Percentiles rank a stretch among this genome's conserved stretches.
phyloP scores from a whole-genome alignment of 2,329 filamentous ascomycete genomes.

The Phialocephala subalpina region DNA sequence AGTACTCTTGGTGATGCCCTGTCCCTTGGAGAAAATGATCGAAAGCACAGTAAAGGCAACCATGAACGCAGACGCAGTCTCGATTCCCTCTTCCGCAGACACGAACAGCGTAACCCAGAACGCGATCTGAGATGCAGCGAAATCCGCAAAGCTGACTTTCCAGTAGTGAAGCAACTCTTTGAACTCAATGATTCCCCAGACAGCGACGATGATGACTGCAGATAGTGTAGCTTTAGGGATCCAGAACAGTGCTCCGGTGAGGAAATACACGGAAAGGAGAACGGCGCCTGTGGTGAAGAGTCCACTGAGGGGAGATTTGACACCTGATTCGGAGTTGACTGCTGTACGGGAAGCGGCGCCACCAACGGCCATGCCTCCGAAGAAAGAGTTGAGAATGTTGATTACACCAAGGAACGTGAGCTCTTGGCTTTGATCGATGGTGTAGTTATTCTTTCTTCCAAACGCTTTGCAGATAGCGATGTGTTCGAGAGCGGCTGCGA shows the following conservation, averaged over 20 bases:
- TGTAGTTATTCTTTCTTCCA: slow-evolving; percentile 67
- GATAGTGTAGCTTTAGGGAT: slow-evolving; percentile 71
- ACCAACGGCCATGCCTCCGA: slow-evolving; percentile 68
- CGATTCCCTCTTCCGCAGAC: slow-evolving; percentile 62
- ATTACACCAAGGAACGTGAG: slow-evolving; percentile 68
- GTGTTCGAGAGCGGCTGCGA: slow-evolving; percentile 58
- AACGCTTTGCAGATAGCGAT: slow-evolving; percentile 71
- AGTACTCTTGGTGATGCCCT: not conserved
- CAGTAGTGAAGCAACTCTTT: slow-evolving; percentile 61
- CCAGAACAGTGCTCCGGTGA: slow-evolving; percentile 70
- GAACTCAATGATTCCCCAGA: slow-evolving; percentile 26
- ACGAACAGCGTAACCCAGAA: slow-evolving; percentile 73
- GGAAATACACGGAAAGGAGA: slow-evolving; percentile 69
- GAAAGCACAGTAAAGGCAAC: slow-evolving; percentile 22
- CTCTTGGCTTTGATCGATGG: slow-evolving; percentile 70
- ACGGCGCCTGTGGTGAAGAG: slow-evolving; percentile 68
- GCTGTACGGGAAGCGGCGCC: slow-evolving; percentile 73
- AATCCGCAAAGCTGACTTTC: slow-evolving; percentile 70
- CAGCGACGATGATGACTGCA: slow-evolving; percentile 59
- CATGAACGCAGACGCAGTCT: slow-evolving; percentile 25
- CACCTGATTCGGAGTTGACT: slow-evolving; percentile 70
- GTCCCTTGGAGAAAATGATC: slow-evolving; percentile 18
- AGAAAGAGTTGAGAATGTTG: slow-evolving; percentile 71
- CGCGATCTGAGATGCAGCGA: slow-evolving; percentile 67
- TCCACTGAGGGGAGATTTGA: slow-evolving; percentile 67